Conservation (phyloP, 805 yeast genomes). For the Yarrowia deformans region DNA sequence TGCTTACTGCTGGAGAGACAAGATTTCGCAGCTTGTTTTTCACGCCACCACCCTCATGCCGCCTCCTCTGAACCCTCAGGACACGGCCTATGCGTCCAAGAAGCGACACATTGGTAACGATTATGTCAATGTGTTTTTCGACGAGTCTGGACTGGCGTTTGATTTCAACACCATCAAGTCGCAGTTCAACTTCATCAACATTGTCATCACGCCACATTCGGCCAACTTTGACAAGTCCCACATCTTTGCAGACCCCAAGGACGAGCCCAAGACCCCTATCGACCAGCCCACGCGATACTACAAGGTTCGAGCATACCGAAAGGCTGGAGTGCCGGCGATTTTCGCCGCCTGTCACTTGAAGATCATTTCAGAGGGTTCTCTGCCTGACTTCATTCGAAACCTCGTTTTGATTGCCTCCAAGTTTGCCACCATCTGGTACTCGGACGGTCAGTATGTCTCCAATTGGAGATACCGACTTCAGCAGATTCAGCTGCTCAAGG, state of each 20-base stretch:
- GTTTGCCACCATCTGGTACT: conserved; percentile 79
- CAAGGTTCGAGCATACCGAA: conserved; percentile 68
- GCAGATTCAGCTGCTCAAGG: conserved; percentile 57
- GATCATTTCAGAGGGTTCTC: conserved; percentile 63
- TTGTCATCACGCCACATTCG: conserved; percentile 74
- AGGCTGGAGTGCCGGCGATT: conserved; percentile 76
- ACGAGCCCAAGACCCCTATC: conserved; percentile 6
- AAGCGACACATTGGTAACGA: conserved; percentile 89
- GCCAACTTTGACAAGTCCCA: conserved; percentile 44
- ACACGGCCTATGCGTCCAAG: conserved; percentile 60
- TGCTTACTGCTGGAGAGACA: conserved; percentile 75
- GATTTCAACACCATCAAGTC: conserved; percentile 73
- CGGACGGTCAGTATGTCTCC: conserved; percentile 61
- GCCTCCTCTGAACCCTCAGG: conserved; percentile 51
- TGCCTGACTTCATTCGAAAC: conserved; percentile 72
- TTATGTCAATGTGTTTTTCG: conserved; percentile 79
- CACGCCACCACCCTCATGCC: conserved; percentile 90
- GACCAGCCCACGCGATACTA: conserved; percentile 49
- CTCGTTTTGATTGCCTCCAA: conserved; percentile 69
- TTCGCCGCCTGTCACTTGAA: conserved; percentile 80
- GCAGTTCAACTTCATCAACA: conserved; percentile 83
- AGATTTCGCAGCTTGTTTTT: conserved; percentile 72
- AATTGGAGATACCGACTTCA: conserved; percentile 74
- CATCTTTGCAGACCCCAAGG: conserved; percentile 31
- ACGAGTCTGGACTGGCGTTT: conserved; percentile 73